These are phyloP conservation scores for Erigeron philadelphicus DNA, from an alignment of 140 eudicot genomes.

Conservation along the genomic window DNA sequence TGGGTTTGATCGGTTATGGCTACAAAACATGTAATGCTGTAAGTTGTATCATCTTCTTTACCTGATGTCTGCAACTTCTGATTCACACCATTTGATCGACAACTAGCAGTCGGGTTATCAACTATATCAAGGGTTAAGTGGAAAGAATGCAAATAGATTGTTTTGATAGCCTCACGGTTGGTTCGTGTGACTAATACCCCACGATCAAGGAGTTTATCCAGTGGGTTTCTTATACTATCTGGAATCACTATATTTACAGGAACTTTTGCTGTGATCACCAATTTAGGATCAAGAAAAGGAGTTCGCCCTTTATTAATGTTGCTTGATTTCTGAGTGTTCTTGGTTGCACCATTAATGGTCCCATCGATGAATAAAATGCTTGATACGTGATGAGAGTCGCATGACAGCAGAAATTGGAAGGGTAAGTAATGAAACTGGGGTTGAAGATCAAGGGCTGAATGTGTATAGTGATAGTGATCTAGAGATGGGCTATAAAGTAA, in stretches of 20 bases:
- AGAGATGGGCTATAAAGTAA: conserved; percentile 48
- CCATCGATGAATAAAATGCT: conserved; percentile 54
- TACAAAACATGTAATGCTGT: conserved; percentile 33
- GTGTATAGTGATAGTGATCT: conserved; percentile 29
- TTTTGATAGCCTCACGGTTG: conserved; percentile 46
- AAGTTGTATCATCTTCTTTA: conserved; percentile 33
- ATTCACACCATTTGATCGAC: conserved; percentile 66
- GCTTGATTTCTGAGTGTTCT: conserved; percentile 41
- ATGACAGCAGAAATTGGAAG: conserved; percentile 30
- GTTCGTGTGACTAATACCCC: conserved; percentile 30
- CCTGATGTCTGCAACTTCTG: conserved; percentile 71
- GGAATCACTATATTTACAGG: conserved; percentile 60
- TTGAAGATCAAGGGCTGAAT: conserved; percentile 23
- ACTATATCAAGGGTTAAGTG: conserved; percentile 78
- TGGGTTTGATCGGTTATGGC: conserved; percentile 79
- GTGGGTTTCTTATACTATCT: conserved; percentile 51
- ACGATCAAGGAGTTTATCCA: conserved; percentile 38
- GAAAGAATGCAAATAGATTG: conserved; percentile 62
- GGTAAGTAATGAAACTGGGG: conserved; percentile 20
- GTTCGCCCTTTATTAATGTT: conserved; percentile 24
- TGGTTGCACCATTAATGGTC: conserved; percentile 50
- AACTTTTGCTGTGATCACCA: conserved; percentile 47
- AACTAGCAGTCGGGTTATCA: conserved; percentile 68
- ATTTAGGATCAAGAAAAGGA: conserved; percentile 31
- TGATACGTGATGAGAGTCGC: conserved; percentile 34